Conservation (phyloP, 305 asterid genomes). For the Fraxinus baroniana region DNA sequence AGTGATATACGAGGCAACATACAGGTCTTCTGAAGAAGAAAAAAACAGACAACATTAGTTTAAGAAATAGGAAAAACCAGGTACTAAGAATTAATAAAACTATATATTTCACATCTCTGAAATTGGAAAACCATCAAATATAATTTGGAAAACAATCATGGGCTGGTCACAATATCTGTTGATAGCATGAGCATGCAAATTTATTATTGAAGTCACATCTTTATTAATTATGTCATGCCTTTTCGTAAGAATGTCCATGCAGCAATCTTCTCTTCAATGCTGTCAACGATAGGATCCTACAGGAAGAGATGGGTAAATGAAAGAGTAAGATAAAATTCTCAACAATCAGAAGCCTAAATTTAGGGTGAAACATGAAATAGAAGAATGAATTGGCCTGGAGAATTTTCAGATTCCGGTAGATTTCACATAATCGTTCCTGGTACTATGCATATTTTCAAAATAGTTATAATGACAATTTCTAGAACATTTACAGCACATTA, state of each 20-base stretch:
- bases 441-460: neutral
- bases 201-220: neutral
- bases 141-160: constrained; percentile 13
- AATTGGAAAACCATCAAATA: neutral
- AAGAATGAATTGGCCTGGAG: neutral
- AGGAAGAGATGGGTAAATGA: constrained; percentile 21
- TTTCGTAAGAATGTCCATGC: constrained; percentile 93
- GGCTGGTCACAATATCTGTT: neutral
- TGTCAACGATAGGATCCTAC: constrained; percentile 88
- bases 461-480: neutral
- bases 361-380: constrained; percentile 10
- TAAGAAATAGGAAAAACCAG: neutral
- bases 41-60: neutral
- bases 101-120: neutral
- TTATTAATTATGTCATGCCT: constrained; percentile 40
- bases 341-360: neutral
- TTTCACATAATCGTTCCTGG: neutral
- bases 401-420: neutral
- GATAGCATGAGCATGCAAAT: constrained; percentile 4
- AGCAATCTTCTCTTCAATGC: constrained; percentile 94
- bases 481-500: constrained; percentile 9
- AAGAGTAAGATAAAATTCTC: constrained; percentile 18
- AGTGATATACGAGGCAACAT: neutral
- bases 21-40: neutral
- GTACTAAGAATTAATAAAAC: constrained; percentile 8